These are phyloP conservation scores for Hirsutella thompsonii DNA, from an alignment of 2,329 filamentous ascomycete genomes.

Conservation along the genomic window DNA sequence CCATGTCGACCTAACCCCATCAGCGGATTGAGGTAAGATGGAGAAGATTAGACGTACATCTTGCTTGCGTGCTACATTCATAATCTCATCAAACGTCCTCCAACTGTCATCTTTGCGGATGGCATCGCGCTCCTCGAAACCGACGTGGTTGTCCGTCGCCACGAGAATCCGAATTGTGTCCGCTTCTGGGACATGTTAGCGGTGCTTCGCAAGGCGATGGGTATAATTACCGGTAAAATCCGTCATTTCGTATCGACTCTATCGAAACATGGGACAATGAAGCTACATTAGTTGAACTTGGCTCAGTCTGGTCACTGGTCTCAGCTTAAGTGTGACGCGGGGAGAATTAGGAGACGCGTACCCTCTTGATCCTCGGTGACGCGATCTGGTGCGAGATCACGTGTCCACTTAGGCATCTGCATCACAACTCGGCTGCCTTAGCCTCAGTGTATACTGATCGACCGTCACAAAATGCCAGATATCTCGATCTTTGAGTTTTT, in stretches of 20 bases:
- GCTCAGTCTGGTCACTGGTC: too few species aligned
- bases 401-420: constrained; percentile 6
- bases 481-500: too few species aligned
- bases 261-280: too few species aligned
- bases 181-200: constrained; percentile 26
- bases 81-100: constrained; percentile 90
- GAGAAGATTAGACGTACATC: constrained; percentile 41
- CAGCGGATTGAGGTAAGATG: not conserved
- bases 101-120: constrained; percentile 96
- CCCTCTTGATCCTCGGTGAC: constrained; percentile 4
- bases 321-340: not conserved
- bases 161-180: constrained; percentile 93
- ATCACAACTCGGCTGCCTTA: not conserved
- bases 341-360: not conserved
- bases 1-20: constrained; percentile 67
- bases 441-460: too few species aligned
- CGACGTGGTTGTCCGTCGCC: constrained; percentile 95
- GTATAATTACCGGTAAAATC: constrained; percentile 12
- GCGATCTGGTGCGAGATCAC: constrained; percentile 17
- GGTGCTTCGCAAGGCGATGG: not conserved
- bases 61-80: constrained; percentile 71
- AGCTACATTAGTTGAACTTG: too few species aligned
- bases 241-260: not conserved
- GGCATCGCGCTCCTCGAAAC: constrained; percentile 84
- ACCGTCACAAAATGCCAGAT: too few species aligned